Conservation (phyloP, 2,329 filamentous ascomycete species). For the Bimuria novae-zelandiae region DNA sequence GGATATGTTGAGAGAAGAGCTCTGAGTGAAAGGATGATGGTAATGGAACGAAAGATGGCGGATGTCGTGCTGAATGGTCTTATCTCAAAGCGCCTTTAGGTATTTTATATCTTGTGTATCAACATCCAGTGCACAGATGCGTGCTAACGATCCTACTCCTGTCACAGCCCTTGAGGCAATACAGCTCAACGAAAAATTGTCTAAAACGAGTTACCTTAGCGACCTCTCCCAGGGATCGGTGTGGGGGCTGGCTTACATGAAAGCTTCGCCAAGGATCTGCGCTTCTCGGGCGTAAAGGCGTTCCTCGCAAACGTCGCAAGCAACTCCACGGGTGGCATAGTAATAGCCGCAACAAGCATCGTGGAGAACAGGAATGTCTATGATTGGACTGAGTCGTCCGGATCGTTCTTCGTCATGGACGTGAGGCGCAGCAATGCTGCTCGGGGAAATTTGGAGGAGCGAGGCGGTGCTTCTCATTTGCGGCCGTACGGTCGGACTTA, state of each 20-base stretch:
- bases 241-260: constrained; percentile 1
- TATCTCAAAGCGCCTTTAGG: too few species aligned
- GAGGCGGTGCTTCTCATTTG: constrained; percentile 2
- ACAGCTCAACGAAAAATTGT: background rate
- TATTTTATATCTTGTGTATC: constrained; percentile 7
- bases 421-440: constrained; percentile 5
- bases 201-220: background rate
- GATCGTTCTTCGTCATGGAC: background rate
- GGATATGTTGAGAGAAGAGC: background rate
- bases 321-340: background rate
- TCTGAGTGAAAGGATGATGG: background rate
- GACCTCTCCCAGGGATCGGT: background rate
- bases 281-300: too few species aligned
- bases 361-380: background rate
- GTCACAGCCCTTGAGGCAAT: background rate
- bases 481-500: constrained; percentile 1
- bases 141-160: background rate
- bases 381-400: background rate
- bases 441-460: too few species aligned
- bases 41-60: background rate
- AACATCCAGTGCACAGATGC: background rate
- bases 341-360: background rate
- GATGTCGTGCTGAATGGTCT: background rate
- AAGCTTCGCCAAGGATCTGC: constrained; percentile 3
- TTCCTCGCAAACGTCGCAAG: constrained; percentile 6